These are phyloP conservation scores for Cryomyces minteri DNA, from an alignment of 495 filamentous ascomycete species.

Conservation along the genomic window DNA sequence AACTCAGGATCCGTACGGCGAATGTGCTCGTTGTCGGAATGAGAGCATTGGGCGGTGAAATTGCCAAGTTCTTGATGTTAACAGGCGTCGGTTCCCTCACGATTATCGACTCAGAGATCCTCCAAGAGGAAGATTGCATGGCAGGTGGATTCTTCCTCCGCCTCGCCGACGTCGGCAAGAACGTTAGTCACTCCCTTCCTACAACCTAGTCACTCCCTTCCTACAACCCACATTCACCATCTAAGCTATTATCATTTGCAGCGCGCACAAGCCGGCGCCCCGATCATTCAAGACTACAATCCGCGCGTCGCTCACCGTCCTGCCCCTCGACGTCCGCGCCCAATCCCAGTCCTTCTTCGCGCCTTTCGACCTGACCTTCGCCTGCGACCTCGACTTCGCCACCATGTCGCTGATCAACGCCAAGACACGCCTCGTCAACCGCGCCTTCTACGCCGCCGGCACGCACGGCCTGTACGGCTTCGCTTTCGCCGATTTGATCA, in stretches of 20 bases:
- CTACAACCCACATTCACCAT: neutral
- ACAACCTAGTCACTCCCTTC: constrained; percentile 7
- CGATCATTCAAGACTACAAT: constrained; percentile 67
- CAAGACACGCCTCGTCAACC: constrained; percentile 50
- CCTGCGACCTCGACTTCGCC: constrained; percentile 65
- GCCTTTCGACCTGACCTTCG: constrained; percentile 71
- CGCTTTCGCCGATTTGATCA: constrained; percentile 80
- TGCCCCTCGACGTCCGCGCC: constrained; percentile 40
- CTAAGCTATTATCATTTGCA: constrained; percentile 8
- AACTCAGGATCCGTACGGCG: constrained; percentile 58
- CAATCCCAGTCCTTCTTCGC: constrained; percentile 56
- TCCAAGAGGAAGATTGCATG: constrained; percentile 58
- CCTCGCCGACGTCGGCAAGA: constrained; percentile 54
- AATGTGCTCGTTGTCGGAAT: constrained; percentile 81
- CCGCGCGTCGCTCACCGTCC: constrained; percentile 67
- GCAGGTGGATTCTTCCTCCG: constrained; percentile 79
- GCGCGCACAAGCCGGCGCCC: constrained; percentile 70
- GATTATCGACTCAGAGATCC: constrained; percentile 60
- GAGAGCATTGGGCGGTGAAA: constrained; percentile 80
- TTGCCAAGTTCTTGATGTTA: constrained; percentile 93
- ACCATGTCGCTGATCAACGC: constrained; percentile 64
- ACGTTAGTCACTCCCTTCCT: constrained; percentile 27
- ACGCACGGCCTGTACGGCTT: constrained; percentile 88
- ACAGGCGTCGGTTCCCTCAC: constrained; percentile 88
- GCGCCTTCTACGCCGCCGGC: constrained; percentile 75